These are phyloP conservation scores for Penicillium sp. DNA, from an alignment of 2,329 filamentous ascomycete species.

Conservation along the genomic window DNA sequence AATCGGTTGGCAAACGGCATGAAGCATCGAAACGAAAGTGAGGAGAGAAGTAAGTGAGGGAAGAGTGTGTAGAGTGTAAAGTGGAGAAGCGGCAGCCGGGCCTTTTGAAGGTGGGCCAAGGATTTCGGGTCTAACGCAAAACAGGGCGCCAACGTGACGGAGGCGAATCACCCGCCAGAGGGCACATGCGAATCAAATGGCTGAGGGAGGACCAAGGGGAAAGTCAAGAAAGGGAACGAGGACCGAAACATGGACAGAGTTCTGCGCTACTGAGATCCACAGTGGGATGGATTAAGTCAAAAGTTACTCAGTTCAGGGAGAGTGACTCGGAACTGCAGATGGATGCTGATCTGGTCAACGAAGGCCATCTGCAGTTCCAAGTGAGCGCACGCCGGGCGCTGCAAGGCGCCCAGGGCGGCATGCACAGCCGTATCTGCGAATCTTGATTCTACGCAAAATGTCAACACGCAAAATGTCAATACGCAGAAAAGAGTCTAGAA, in stretches of 20 bases:
- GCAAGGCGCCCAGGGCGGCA: too few species aligned
- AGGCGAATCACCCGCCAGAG: conserved; percentile 16
- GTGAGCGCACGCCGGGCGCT: too few species aligned
- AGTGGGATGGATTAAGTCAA: too few species aligned
- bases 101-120: conserved; percentile 39
- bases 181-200: conserved; percentile 14
- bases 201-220: neutral
- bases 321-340: too few species aligned
- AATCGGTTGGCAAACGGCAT: conserved; percentile 20
- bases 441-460: too few species aligned
- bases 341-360: too few species aligned
- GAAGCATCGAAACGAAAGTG: conserved; percentile 25
- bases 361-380: too few species aligned
- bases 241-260: neutral
- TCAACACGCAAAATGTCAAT: too few species aligned
- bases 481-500: too few species aligned
- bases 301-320: too few species aligned
- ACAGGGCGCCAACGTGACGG: conserved; percentile 36
- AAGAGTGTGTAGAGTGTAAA: conserved; percentile 14
- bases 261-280: neutral
- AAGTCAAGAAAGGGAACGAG: conserved; percentile 1
- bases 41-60: conserved; percentile 21
- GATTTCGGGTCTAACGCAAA: conserved; percentile 34
- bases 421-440: too few species aligned
- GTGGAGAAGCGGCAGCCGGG: conserved; percentile 26